Conservation (phyloP, 1,284 basidiomycete species). For the Porogramme epimiltina region DNA sequence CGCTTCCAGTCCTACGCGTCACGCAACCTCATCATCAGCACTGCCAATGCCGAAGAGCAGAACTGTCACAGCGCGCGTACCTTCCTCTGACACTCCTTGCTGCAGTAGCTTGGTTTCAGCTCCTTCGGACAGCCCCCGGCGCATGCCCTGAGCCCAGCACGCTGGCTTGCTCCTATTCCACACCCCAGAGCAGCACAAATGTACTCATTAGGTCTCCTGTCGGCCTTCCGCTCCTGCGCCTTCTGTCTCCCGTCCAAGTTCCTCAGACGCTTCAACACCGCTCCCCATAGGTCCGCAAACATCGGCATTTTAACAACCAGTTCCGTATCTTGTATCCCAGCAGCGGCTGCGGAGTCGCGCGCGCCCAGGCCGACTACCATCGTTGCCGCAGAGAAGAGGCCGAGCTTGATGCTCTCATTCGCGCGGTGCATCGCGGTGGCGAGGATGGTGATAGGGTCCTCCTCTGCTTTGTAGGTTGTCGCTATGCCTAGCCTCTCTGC, state of each 20-base stretch:
- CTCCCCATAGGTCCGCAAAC: not conserved
- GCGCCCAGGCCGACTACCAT: no score
- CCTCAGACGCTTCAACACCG: not conserved
- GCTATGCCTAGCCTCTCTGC: no score
- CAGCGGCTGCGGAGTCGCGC: slow-evolving; percentile 40
- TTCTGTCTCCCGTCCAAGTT: not conserved
- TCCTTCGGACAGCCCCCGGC: slow-evolving; percentile 6
- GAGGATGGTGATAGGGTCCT: no score
- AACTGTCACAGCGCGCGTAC: not conserved
- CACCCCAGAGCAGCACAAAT: slow-evolving; percentile 4
- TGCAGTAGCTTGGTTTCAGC: slow-evolving; percentile 10
- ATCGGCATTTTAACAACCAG: no score
- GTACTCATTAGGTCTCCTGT: not conserved
- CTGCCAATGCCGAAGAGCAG: no score
- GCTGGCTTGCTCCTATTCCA: not conserved
- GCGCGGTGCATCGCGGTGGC: not conserved
- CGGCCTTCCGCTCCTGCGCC: not conserved
- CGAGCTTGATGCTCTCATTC: no score
- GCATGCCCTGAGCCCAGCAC: not conserved
- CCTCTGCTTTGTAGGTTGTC: no score
- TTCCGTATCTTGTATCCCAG: no score
- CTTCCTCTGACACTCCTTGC: slow-evolving; percentile 7
- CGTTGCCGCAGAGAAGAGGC: no score
- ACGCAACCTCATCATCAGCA: no score
- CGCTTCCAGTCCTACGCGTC: slow-evolving; percentile 45